Base-by-base conservation (phyloP, 1,284 basidiomycete genomes). In the Laetiporus sulphureus region DNA sequence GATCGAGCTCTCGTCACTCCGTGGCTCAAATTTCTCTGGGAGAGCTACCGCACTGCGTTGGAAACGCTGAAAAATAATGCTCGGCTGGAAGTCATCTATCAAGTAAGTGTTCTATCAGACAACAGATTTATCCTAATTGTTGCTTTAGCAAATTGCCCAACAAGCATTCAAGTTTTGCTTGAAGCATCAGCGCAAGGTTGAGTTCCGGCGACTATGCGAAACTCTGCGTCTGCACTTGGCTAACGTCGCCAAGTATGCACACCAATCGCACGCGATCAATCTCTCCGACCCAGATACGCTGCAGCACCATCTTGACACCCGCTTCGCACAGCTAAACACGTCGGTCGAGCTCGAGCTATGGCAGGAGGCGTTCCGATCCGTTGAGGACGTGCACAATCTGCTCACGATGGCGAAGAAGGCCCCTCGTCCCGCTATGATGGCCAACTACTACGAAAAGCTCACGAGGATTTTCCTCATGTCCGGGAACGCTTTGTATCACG, bases 311-410 rank as follows among this genome's bases (percentile, higher is more conserved):
- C 85, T 99, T 47, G 96, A 99, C 64, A 98, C 93, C 15, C 91
- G 96, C 46, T 98, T 99, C 63, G 88, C 92, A 25, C 95, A 99
- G 71, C 83, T 99, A 51, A 93, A 95, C 61, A 88, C 91, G n/a
- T 94, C 94, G 6, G 94, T 98, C 50, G 92, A 98, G 65, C 84
- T 99, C 50, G 96, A 99, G 68, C 77, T 99, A 36, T 99, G 95
- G 96, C 95, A 98, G 62, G 95, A 99, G 64, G 95, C 93, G 4
- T 99, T 98, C 79, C 88, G 96, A 47, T 93, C 91, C 34, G 91
- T 98, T 47, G 95, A 99, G 64, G 96, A 99, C 63, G 91, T 99
- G 32, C 95, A 99, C 70, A 94, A 93, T 58, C 77, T 99, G 36
- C 79, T 99, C 53, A 91, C 84, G 20, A 83, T 93, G 78, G 79